Evolutionary conservation across 805 yeast genomes (phyloP).

Genomic region (Ogataea kodamae): DNA sequence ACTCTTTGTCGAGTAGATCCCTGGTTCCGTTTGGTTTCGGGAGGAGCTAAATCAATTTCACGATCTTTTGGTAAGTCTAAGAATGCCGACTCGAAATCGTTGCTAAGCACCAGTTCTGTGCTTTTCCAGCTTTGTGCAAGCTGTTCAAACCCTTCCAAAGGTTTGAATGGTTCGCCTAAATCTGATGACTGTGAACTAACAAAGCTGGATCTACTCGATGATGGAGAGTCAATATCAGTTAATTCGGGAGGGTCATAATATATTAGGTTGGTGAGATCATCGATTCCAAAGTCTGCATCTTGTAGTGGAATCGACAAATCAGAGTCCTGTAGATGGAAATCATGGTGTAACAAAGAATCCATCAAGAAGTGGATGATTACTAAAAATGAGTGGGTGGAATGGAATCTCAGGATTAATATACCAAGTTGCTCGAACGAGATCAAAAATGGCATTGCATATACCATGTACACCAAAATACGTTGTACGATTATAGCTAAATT

Average conservation of each 20-base stretch:
- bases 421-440: too few species aligned
- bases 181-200: constrained; percentile 4
- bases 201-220: constrained; percentile 1
- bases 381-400: too few species aligned
- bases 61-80: background rate
- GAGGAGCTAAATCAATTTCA: background rate
- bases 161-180: constrained; percentile 3
- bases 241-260: constrained; percentile 1
- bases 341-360: too few species aligned
- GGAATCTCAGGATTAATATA: too few species aligned
- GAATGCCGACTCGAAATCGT: background rate
- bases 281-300: constrained; percentile 1
- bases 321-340: constrained; percentile 1
- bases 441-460: too few species aligned
- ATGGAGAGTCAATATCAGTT: constrained; percentile 3
- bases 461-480: too few species aligned
- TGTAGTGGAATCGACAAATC: background rate
- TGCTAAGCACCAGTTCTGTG: background rate
- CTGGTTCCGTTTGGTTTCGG: background rate
- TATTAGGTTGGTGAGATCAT: background rate
- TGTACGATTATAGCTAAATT: too few species aligned
- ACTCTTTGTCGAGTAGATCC: constrained; percentile 2
- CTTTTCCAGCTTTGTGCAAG: constrained; percentile 13
- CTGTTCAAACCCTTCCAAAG: constrained; percentile 15
- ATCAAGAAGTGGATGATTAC: too few species aligned